Base-by-base conservation (phyloP, 2,329 filamentous ascomycete species). In the Drechslera avenae region DNA sequence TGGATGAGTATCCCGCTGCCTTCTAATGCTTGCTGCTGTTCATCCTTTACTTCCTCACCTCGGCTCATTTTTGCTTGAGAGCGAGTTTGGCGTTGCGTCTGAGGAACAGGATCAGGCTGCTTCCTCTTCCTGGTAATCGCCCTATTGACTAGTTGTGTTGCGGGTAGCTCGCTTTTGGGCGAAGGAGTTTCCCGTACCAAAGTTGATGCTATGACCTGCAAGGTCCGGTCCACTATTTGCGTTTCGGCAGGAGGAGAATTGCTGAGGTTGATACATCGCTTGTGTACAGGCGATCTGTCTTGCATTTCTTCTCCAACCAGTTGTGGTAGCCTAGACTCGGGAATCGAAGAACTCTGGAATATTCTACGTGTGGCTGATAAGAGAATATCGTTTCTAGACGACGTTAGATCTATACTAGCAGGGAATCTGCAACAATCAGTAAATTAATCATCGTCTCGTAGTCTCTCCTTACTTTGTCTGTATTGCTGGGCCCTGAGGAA, bases 261-360 rank as follows among this genome's bases (percentile, higher is more conserved):
- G 19, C 5, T 7, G 16, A 18, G 4, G 3, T 18, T 17, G 4
- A 1, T 13, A 13, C 3, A 3, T 39, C 8, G 13, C 8, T 21
- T 21, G 2, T 46, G 17, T 6, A 7, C 36, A 14, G 30, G 36
- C 18, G 9, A 18, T 13, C 33, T 23, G 2, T 39, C 10, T 17
- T 37, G 40, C 14, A 9, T 39, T 12, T 50, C 35, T 16, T 42
- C 37, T 9, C 31, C 43, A 10, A 21, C 9, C 7, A 13, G 17
- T n/a, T 36, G 43, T 16, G 52, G 23, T 9, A 60, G 35, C 30
- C 54, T 59, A 2, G 60, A 51, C 32, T 63, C 42, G 16, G 56
- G 50, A 8, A 64, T 64, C 4, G 60, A 64, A 4, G 56, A 46
- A 8, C 63, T 50, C 36, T 58, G 60, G 47, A 64, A 54, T 23